Evolutionary conservation across 2,329 filamentous ascomycete species (phyloP).

Genomic region (Colletotrichum gigasporum): DNA sequence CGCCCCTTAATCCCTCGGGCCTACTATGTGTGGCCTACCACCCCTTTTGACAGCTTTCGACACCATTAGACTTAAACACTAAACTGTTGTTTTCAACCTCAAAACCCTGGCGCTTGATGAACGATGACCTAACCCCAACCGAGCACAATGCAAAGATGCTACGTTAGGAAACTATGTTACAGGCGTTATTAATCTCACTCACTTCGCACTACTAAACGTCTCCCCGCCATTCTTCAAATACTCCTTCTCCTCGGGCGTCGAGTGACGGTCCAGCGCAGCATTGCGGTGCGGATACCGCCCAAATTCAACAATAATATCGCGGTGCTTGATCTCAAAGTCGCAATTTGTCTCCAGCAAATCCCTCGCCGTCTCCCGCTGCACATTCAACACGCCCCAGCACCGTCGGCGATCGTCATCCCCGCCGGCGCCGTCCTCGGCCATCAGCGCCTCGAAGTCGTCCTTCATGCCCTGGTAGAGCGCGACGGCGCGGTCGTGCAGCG

Average conservation of each 20-base stretch:
- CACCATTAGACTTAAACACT: too few species aligned
- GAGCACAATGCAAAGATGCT: too few species aligned
- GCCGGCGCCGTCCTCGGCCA: slow-evolving; percentile 36
- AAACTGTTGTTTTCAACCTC: too few species aligned
- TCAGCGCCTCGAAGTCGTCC: slow-evolving; percentile 44
- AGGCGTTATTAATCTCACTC: not conserved
- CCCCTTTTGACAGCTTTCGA: too few species aligned
- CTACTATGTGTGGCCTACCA: too few species aligned
- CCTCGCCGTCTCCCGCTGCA: slow-evolving; percentile 37
- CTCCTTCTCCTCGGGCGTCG: slow-evolving; percentile 57
- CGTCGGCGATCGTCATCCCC: slow-evolving; percentile 37
- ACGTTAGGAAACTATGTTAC: not conserved
- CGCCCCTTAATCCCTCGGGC: too few species aligned
- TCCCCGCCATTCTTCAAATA: slow-evolving; percentile 58
- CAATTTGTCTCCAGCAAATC: slow-evolving; percentile 35
- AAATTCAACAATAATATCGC: slow-evolving; percentile 60
- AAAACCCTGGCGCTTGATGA: too few species aligned
- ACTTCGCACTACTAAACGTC: slow-evolving; percentile 41
- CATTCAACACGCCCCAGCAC: slow-evolving; percentile 39
- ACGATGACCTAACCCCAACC: too few species aligned
- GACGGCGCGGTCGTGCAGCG: slow-evolving; percentile 51
- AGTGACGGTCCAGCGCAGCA: slow-evolving; percentile 55
- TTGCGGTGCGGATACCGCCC: slow-evolving; percentile 70
- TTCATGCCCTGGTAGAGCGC: slow-evolving; percentile 42
- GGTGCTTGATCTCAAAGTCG: slow-evolving; percentile 55